Conservation (phyloP, 306 rosid species). For the Benincasa hispida region DNA sequence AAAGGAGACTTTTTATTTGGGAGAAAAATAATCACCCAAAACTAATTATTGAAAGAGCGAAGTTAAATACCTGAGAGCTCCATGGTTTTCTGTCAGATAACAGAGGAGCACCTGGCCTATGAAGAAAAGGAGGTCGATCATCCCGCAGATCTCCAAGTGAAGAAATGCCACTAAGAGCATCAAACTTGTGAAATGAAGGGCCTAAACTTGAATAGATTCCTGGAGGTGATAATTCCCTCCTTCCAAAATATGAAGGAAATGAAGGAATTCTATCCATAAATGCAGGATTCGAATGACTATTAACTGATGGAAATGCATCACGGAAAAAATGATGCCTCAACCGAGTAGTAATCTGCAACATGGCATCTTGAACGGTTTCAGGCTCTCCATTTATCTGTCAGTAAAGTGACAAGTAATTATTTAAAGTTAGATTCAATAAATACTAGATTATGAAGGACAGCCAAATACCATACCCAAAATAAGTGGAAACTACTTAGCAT, state of each 20-base stretch:
- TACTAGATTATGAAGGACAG: not conserved
- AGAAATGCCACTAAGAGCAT: slow-evolving; percentile 31
- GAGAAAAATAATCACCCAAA: slow-evolving; percentile 7
- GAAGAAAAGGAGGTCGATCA: slow-evolving; percentile 59
- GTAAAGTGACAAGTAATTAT: slow-evolving; percentile 7
- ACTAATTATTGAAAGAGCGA: not conserved
- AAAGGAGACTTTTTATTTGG: not conserved
- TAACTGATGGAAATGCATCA: slow-evolving; percentile 56
- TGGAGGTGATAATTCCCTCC: slow-evolving; percentile 80
- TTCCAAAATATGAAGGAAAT: slow-evolving; percentile 57
- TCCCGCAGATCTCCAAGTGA: slow-evolving; percentile 52
- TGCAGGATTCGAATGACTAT: slow-evolving; percentile 58
- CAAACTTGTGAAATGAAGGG: slow-evolving; percentile 55
- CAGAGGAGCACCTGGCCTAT: slow-evolving; percentile 47
- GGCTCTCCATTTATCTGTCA: slow-evolving; percentile 77
- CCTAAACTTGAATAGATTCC: slow-evolving; percentile 63
- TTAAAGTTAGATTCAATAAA: not conserved
- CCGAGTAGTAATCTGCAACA: slow-evolving; percentile 75
- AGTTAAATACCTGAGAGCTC: slow-evolving; percentile 69
- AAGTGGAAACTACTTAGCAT: not conserved
- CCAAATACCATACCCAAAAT: slow-evolving; percentile 1
- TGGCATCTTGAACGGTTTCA: slow-evolving; percentile 85
- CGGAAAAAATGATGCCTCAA: slow-evolving; percentile 70
- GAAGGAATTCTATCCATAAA: slow-evolving; percentile 59
- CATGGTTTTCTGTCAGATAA: slow-evolving; percentile 74